These are phyloP conservation scores for Cladosporium cucumerinum DNA, from an alignment of 2,329 filamentous ascomycete genomes.

Conservation along the genomic window DNA sequence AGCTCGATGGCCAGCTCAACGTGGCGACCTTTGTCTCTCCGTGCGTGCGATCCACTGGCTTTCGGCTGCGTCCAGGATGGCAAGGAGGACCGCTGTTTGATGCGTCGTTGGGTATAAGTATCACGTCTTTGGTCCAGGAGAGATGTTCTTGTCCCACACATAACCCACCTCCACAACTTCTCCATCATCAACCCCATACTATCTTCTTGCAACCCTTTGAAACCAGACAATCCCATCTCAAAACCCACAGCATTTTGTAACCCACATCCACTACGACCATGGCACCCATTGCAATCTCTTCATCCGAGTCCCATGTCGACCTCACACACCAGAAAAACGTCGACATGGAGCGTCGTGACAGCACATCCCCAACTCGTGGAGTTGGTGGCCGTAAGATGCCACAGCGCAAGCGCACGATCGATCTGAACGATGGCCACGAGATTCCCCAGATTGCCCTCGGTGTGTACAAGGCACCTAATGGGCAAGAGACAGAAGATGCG, in stretches of 20 bases:
- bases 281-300: conserved; percentile 12
- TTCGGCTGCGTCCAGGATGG: neutral
- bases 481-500: conserved; percentile 34
- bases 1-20: conserved; percentile 1
- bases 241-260: neutral
- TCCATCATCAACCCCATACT: neutral
- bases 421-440: conserved; percentile 38
- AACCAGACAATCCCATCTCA: too few species aligned
- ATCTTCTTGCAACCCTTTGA: neutral
- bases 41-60: conserved; percentile 4
- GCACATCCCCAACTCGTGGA: conserved; percentile 7
- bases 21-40: conserved; percentile 2
- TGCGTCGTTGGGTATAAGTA: conserved; percentile 9
- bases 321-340: conserved; percentile 26
- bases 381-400: conserved; percentile 20
- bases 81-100: neutral
- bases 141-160: conserved; percentile 2
- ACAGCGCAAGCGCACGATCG: conserved; percentile 30
- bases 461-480: conserved; percentile 39
- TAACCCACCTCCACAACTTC: neutral
- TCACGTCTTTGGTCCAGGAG: conserved; percentile 1
- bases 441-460: conserved; percentile 40
- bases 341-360: conserved; percentile 19
- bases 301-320: conserved; percentile 19
- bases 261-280: neutral